Percentiles rank a stretch among this genome's conserved stretches.
These are phyloP conservation scores for Calocybe cyanea DNA, from an alignment of 768 basidiomycete genomes.

Conservation along the genomic window DNA sequence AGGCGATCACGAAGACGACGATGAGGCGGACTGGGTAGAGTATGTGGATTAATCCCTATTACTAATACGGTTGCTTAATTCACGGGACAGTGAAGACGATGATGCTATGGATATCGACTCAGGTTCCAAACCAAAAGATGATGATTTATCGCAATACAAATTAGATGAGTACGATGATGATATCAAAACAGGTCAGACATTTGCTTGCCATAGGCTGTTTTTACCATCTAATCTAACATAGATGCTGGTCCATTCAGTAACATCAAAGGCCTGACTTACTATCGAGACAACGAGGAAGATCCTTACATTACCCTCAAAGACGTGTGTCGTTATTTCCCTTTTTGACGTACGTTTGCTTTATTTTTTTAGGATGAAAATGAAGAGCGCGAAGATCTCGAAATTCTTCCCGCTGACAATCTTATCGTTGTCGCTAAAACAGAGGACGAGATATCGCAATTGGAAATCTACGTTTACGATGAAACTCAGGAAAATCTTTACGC, in stretches of 20 bases:
- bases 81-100: conserved; percentile 23
- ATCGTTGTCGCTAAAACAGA: conserved; percentile 92
- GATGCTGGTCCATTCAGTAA: conserved; percentile 85
- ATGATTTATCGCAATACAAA: conserved; percentile 84
- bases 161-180: conserved; percentile 93
- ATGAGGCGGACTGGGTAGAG: conserved; percentile 80
- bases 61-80: conserved; percentile 9
- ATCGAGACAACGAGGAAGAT: conserved; percentile 89
- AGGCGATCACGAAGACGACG: conserved; percentile 50
- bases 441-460: conserved; percentile 93
- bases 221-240: conserved; percentile 23
- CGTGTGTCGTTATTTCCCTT: conserved; percentile 38
- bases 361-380: conserved; percentile 57
- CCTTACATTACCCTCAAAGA: conserved; percentile 97
- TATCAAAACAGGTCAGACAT: conserved; percentile 30
- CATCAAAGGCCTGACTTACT: conserved; percentile 91
- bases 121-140: conserved; percentile 33
- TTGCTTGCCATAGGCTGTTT: not conserved
- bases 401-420: conserved; percentile 89
- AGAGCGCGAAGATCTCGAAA: conserved; percentile 86
- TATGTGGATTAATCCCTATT: conserved; percentile 42
- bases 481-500: conserved; percentile 87
- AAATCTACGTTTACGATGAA: conserved; percentile 95
- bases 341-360: conserved; percentile 8
- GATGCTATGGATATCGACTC: conserved; percentile 57